Conservation (phyloP, 2,329 filamentous ascomycete genomes). For the Arachnomyces sp. region DNA sequence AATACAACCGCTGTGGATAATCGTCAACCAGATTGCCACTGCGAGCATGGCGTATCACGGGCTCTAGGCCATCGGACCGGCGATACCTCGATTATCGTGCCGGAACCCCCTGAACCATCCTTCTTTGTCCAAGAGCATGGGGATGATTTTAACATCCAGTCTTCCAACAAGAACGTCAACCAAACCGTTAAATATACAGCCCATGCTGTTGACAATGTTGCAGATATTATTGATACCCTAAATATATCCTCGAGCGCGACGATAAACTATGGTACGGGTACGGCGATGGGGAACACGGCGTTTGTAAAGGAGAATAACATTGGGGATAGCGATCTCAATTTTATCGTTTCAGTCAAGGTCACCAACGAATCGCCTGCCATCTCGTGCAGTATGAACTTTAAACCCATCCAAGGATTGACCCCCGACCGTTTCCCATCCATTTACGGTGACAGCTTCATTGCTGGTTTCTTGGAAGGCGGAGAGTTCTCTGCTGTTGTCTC, state of each 20-base stretch:
- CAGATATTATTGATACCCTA: slow-evolving; percentile 32
- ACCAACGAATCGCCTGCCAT: slow-evolving; percentile 11
- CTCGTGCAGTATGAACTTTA: slow-evolving; percentile 10
- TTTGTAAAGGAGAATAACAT: slow-evolving; percentile 15
- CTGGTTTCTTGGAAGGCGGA: slow-evolving; percentile 25
- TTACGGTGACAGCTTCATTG: slow-evolving; percentile 27
- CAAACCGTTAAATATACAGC: slow-evolving; percentile 25
- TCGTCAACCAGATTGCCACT: slow-evolving; percentile 1
- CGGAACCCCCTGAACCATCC: not conserved
- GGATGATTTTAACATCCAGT: too few species aligned
- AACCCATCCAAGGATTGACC: slow-evolving; percentile 7
- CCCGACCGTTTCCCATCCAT: slow-evolving; percentile 25
- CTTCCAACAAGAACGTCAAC: slow-evolving; percentile 12
- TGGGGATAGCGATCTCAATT: slow-evolving; percentile 16
- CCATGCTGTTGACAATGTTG: slow-evolving; percentile 25
- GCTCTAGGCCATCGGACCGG: too few species aligned
- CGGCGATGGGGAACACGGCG: slow-evolving; percentile 16
- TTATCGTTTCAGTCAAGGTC: slow-evolving; percentile 16
- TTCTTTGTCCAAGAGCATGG: too few species aligned
- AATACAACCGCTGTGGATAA: slow-evolving; percentile 3
- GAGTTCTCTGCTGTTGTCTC: slow-evolving; percentile 27
- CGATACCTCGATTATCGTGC: too few species aligned
- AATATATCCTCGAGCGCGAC: slow-evolving; percentile 31
- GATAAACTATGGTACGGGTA: slow-evolving; percentile 31
- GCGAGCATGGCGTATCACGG: too few species aligned